Evolutionary conservation across 768 basidiomycete species (phyloP).

Genomic region (Cubamyces lactineus): DNA sequence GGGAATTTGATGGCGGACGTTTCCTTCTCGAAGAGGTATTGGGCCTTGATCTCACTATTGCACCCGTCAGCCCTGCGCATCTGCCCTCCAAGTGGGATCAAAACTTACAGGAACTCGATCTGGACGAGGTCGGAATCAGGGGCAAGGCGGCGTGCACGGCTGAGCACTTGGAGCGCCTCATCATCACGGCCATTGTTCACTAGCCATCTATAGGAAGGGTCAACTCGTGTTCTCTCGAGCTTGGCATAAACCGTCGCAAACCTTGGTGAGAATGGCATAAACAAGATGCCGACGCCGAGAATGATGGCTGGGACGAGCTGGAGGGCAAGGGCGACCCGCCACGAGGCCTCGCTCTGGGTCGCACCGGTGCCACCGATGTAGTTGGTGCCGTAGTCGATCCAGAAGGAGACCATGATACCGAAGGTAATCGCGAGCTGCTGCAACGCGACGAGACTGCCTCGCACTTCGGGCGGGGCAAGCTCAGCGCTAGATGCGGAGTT

Average conservation of each 20-base stretch:
- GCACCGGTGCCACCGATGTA: slow-evolving; percentile 67
- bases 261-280: slow-evolving; percentile 83
- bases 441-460: slow-evolving; percentile 78
- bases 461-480: slow-evolving; percentile 79
- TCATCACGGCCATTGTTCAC: slow-evolving; percentile 77
- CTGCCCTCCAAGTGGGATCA: neutral
- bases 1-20: slow-evolving; percentile 59
- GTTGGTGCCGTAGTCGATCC: slow-evolving; percentile 59
- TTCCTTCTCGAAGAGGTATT: slow-evolving; percentile 75
- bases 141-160: slow-evolving; percentile 57
- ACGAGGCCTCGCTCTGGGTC: slow-evolving; percentile 67
- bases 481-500: slow-evolving; percentile 39
- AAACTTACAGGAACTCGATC: slow-evolving; percentile 69
- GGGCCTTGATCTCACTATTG: slow-evolving; percentile 69
- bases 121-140: slow-evolving; percentile 66
- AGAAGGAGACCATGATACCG: slow-evolving; percentile 68
- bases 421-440: slow-evolving; percentile 85
- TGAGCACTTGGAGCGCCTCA: slow-evolving; percentile 68
- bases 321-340: slow-evolving; percentile 74
- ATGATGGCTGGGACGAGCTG: slow-evolving; percentile 76
- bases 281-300: slow-evolving; percentile 69
- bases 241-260: slow-evolving; percentile 29
- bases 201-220: slow-evolving; percentile 57
- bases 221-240: neutral
- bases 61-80: neutral